Base-by-base conservation (phyloP, 1,284 basidiomycete species). In the Ustilago crameri region DNA sequence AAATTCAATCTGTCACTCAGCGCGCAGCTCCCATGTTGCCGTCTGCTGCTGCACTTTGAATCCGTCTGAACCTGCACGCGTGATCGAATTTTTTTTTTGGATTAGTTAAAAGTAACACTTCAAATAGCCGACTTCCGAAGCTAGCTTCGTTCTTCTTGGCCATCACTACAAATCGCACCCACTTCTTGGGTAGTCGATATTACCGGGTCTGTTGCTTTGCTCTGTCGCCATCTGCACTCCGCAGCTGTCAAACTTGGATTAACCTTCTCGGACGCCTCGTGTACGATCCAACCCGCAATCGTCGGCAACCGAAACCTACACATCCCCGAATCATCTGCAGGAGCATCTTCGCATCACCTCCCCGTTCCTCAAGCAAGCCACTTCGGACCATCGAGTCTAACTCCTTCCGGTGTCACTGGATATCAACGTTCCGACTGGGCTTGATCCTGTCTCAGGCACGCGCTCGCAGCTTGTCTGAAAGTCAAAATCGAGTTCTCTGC, bases 41-140 rank as follows among this genome's bases (percentile, higher is more conserved):
- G 22, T 14, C 46, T 40, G 47, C 45, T 5, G 18, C 44, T 14
- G 17, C 10, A 26, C 10, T 23, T 42, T 42, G 20, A 40, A 40
- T 42, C 9, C 12, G 18, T 23, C 20, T 23, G 5, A 10, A 42
- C 22, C 10, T 24, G 10, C 14, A 14, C 35, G 35, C 26, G 41
- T 32, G 26, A 45, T 45, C 44, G 27, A 30, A 45, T 27, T 30
- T 32, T 9, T 22, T 22, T 22, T 42, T 12, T 23, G 9, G 26
- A 45, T 27, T 45, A 45, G 44, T 23, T 18, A 42, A 42, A 42
- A 42, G 35, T 51, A 23, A 23, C 41, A 38, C 24, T 47, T 49
- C 48, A n/a, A 46, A 49, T 30, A 43, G 26, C 58, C 58, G 58
- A 60, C 45, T 60, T 53, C 58, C 58, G 58, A 60, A 26, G n/a